Conservation (phyloP, 1,139 yeast genomes). For the Saccharomyces hybrid region DNA sequence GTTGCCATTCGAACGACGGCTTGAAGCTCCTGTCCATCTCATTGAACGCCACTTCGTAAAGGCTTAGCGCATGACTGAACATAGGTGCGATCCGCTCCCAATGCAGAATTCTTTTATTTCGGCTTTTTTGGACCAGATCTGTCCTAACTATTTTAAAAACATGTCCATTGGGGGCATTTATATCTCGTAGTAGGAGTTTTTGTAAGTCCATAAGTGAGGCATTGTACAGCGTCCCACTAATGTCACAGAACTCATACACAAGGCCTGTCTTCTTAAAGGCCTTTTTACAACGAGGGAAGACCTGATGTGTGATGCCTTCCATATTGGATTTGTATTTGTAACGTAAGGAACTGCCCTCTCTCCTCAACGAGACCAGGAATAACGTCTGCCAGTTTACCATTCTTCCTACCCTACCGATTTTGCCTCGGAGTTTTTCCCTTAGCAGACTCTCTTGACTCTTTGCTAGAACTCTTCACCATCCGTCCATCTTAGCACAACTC, state of each 20-base stretch:
- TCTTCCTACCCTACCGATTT: neutral
- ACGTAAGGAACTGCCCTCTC: neutral
- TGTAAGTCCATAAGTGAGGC: neutral
- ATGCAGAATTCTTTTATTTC: neutral
- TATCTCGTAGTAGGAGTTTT: neutral
- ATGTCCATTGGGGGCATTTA: neutral
- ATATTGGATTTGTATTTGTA: neutral
- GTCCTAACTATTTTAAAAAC: neutral
- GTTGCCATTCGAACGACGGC: conserved; percentile 5
- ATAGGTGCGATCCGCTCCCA: neutral
- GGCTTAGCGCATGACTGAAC: neutral
- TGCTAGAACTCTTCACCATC: neutral
- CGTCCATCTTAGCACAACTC: neutral
- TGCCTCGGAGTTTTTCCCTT: neutral
- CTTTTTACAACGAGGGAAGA: neutral
- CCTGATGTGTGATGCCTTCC: neutral
- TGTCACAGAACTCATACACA: neutral
- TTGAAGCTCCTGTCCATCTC: neutral
- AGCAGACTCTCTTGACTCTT: neutral
- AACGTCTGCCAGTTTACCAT: neutral
- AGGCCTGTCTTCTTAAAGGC: neutral
- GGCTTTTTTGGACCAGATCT: neutral
- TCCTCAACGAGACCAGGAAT: neutral
- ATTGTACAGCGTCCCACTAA: neutral
- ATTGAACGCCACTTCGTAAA: neutral